Evolutionary conservation across 495 filamentous ascomycete species (phyloP).

Genomic region (Oidiodendron maius): DNA sequence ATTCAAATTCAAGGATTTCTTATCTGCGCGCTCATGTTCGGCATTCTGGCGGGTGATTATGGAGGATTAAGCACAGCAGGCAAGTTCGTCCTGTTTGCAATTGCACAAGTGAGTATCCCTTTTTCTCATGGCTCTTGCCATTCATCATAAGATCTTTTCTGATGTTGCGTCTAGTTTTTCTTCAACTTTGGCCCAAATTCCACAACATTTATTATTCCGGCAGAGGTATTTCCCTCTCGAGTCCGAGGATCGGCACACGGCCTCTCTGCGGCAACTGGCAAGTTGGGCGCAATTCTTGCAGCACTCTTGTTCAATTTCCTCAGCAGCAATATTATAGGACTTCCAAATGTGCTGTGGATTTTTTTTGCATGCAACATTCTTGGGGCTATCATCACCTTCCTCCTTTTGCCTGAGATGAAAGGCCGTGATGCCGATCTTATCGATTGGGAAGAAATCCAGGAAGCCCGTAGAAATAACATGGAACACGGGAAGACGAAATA

Average conservation of each 20-base stretch:
- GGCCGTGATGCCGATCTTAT: too few relatives aligned
- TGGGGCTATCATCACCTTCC: conserved; percentile 55
- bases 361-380: conserved; percentile 70
- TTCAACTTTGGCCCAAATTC: conserved; percentile 78
- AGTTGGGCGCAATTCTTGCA: conserved; percentile 63
- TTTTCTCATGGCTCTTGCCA: conserved; percentile 20
- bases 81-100: conserved; percentile 65
- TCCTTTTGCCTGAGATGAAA: conserved; percentile 69
- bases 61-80: conserved; percentile 36
- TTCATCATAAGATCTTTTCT: too few relatives aligned
- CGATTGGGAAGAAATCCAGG: too few relatives aligned
- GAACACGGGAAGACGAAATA: too few relatives aligned
- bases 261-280: conserved; percentile 72
- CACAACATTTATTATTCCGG: conserved; percentile 84
- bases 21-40: conserved; percentile 63
- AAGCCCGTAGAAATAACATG: too few relatives aligned
- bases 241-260: conserved; percentile 80
- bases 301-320: conserved; percentile 14
- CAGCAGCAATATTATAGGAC: conserved; percentile 1
- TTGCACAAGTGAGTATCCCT: conserved; percentile 44
- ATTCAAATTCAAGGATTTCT: conserved; percentile 72
- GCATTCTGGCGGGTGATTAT: conserved; percentile 68
- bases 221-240: conserved; percentile 81
- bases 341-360: conserved; percentile 56
- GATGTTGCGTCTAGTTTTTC: conserved; percentile 51